Conservation (phyloP, 2,329 filamentous ascomycete species). For the Colletotrichum neosansevieriae region DNA sequence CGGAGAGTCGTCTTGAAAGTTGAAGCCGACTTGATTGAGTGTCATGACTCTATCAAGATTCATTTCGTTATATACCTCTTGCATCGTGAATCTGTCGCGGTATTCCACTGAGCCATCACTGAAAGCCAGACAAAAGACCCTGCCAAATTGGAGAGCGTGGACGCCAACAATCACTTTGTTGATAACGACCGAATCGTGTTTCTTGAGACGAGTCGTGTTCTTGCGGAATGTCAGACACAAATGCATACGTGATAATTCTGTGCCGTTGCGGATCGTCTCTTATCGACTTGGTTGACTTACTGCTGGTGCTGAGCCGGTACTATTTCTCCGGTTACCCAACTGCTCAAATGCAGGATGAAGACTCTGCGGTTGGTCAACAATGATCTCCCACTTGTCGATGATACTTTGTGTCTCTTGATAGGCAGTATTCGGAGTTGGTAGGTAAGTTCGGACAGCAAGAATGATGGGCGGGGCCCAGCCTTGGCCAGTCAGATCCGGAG, state of each 20-base stretch:
- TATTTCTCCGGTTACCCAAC: conserved; percentile 73
- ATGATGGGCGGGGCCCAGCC: conserved; percentile 71
- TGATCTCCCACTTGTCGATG: conserved; percentile 85
- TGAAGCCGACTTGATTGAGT: conserved; percentile 82
- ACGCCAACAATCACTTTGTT: conserved; percentile 79
- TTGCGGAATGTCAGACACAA: conserved; percentile 39
- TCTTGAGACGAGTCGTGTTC: conserved; percentile 62
- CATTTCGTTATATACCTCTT: conserved; percentile 72
- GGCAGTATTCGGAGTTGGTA: conserved; percentile 64
- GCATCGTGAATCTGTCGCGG: conserved; percentile 80
- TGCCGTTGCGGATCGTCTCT: conserved; percentile 34
- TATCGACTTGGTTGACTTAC: conserved; percentile 38
- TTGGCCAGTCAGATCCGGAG: conserved; percentile 70
- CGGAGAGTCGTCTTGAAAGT: conserved; percentile 73
- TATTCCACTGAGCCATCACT: conserved; percentile 87
- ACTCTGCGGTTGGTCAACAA: conserved; percentile 73
- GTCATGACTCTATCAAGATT: conserved; percentile 76
- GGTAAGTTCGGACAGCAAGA: conserved; percentile 77
- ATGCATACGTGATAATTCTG: too few relatives aligned
- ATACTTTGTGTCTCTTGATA: conserved; percentile 78
- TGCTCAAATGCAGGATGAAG: conserved; percentile 85
- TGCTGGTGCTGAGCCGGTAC: conserved; percentile 45
- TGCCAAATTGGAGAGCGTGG: conserved; percentile 77
- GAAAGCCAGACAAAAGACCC: conserved; percentile 77
- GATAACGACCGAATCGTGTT: conserved; percentile 75